A percentile compares a stretch with the other conserved stretches of the same genome.
Evolutionary conservation across 371 early-diverging fungal genomes (phyloP).

Genomic region (Ecytonucleospora hepatopenaei): DNA sequence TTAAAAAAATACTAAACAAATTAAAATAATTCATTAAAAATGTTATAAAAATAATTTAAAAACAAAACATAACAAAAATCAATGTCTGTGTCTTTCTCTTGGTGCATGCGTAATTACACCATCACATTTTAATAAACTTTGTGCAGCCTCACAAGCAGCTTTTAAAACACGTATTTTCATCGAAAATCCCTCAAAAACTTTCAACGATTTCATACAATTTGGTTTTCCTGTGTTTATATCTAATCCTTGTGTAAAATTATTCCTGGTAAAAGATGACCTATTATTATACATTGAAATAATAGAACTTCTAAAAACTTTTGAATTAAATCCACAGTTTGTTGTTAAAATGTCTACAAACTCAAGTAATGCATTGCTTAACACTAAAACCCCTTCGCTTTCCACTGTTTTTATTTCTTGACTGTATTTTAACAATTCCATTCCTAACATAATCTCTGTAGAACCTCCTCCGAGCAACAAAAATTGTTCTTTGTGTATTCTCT

Average conservation of each 20-base stretch:
- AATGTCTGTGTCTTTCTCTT: constrained; percentile 59
- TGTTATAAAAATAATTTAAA: not conserved
- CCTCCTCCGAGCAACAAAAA: constrained; percentile 86
- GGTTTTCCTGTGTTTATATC: constrained; percentile 61
- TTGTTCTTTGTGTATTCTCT: constrained; percentile 74
- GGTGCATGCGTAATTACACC: constrained; percentile 89
- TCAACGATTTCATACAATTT: constrained; percentile 69
- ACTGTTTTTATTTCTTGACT: constrained; percentile 80
- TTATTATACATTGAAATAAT: constrained; percentile 79
- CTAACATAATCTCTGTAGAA: constrained; percentile 75
- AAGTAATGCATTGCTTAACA: constrained; percentile 83
- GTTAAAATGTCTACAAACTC: constrained; percentile 89
- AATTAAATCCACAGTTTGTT: constrained; percentile 93
- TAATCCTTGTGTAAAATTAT: constrained; percentile 63
- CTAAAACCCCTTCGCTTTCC: constrained; percentile 83
- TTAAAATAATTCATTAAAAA: no score
- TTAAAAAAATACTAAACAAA: no score
- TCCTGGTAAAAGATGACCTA: constrained; percentile 57
- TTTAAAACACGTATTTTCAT: constrained; percentile 87
- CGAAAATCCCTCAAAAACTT: constrained; percentile 89
- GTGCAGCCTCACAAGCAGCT: constrained; percentile 90
- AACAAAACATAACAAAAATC: not conserved
- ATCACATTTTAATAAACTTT: constrained; percentile 94
- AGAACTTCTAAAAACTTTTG: constrained; percentile 74
- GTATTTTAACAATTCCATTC: constrained; percentile 77